A percentile compares a stretch with the other conserved stretches of the same genome.
phyloP scores from a whole-genome alignment of 495 filamentous ascomycete genomes.

The Annulohypoxylon maeteangense region DNA sequence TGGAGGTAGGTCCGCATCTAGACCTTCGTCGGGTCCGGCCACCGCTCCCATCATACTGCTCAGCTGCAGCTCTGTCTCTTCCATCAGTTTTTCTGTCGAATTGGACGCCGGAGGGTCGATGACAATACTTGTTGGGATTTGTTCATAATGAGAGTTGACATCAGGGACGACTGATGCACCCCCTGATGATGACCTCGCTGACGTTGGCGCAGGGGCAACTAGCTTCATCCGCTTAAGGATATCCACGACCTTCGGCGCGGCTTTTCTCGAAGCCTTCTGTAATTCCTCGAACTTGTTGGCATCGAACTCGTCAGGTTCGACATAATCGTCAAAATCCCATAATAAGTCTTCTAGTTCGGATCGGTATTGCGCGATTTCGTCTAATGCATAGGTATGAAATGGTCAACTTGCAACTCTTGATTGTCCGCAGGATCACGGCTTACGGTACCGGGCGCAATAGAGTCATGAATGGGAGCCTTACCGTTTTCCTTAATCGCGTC shows the following conservation, averaged over 20 bases:
- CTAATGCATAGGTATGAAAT: conserved; percentile 35
- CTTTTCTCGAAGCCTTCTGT: conserved; percentile 51
- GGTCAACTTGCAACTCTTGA: conserved; percentile 17
- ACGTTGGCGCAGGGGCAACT: conserved; percentile 41
- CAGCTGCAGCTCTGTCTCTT: conserved; percentile 41
- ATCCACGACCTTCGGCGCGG: conserved; percentile 52
- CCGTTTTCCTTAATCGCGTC: conserved; percentile 57
- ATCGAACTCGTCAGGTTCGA: conserved; percentile 54
- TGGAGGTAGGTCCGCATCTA: conserved; percentile 33
- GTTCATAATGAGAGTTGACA: conserved; percentile 33
- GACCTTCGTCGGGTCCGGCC: conserved; percentile 43
- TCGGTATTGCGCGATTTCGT: conserved; percentile 54
- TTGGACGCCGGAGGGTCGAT: conserved; percentile 35
- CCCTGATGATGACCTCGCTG: conserved; percentile 31
- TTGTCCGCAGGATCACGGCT: neutral
- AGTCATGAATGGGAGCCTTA: conserved; percentile 32
- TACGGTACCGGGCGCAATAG: neutral
- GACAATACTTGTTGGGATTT: conserved; percentile 41
- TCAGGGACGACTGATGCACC: conserved; percentile 26
- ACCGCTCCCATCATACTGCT: conserved; percentile 42
- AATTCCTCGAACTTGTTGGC: conserved; percentile 51
- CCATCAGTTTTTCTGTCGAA: conserved; percentile 39
- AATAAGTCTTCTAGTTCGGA: conserved; percentile 52
- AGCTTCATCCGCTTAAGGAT: conserved; percentile 56
- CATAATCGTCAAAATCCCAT: conserved; percentile 58